Evolutionary conservation across 306 rosid genomes (phyloP).

Genomic region (Citrullus colocynthis): DNA sequence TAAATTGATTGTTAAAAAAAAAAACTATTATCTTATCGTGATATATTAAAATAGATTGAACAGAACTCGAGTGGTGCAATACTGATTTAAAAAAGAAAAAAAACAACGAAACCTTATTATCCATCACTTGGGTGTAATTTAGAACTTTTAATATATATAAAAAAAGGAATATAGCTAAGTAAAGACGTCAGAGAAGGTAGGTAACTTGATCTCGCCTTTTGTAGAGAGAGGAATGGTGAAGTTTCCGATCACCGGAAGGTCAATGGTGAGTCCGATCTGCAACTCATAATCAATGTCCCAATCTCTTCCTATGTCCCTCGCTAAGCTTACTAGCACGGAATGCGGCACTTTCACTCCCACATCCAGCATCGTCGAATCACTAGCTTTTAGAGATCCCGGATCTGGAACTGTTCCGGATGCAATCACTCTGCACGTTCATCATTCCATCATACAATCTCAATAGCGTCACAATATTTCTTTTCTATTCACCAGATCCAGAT

Average conservation of each 20-base stretch:
- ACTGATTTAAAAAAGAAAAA: neutral
- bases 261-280: conserved; percentile 45
- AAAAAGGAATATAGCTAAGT: neutral
- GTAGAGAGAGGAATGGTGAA: conserved; percentile 59
- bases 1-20: too few species aligned
- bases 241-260: conserved; percentile 61
- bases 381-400: conserved; percentile 62
- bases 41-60: neutral
- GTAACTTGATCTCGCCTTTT: conserved; percentile 79
- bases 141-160: neutral
- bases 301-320: conserved; percentile 57
- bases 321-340: conserved; percentile 45
- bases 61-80: neutral
- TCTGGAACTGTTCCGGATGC: conserved; percentile 65
- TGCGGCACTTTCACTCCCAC: conserved; percentile 67
- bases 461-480: neutral
- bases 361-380: conserved; percentile 36
- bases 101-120: neutral
- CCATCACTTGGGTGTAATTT: neutral
- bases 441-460: neutral
- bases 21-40: too few species aligned
- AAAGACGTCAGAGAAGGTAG: conserved; percentile 33
- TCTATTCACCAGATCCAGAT: neutral
- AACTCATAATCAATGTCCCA: conserved; percentile 82
- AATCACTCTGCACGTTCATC: conserved; percentile 34